Percentiles rank a stretch among this genome's conserved stretches.
Conservation (phyloP, 805 yeast genomes). For the Ogataea degrootiae region DNA sequence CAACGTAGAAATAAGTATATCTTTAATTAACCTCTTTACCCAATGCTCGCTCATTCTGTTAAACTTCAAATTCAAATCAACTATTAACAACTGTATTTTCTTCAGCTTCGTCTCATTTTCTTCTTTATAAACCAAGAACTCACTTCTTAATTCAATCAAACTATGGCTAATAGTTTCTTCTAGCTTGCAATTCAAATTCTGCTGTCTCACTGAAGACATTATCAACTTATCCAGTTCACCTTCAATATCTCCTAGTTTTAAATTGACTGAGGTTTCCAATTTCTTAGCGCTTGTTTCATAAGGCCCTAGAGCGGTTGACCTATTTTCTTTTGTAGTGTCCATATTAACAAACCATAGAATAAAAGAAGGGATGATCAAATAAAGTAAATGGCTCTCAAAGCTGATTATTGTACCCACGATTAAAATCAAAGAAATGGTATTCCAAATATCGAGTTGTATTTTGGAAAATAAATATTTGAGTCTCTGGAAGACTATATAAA, state of each 20-base stretch:
- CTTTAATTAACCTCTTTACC: slow-evolving; percentile 1
- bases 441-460: not conserved
- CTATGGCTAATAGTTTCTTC: slow-evolving; percentile 5
- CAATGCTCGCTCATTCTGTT: not conserved
- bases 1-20: too few relatives aligned
- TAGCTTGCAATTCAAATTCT: slow-evolving; percentile 2
- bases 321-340: not conserved
- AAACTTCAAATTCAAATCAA: too few relatives aligned
- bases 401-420: slow-evolving; percentile 10
- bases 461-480: not conserved
- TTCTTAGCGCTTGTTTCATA: too few relatives aligned
- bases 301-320: too few relatives aligned
- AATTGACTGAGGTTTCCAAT: not conserved
- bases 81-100: not conserved
- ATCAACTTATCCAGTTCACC: slow-evolving; percentile 9
- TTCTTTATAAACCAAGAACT: slow-evolving; percentile 3
- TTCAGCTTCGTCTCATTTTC: slow-evolving; percentile 9
- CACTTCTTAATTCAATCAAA: too few relatives aligned
- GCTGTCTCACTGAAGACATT: slow-evolving; percentile 7
- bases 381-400: slow-evolving; percentile 10
- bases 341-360: not conserved
- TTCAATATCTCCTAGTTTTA: slow-evolving; percentile 8
- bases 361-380: slow-evolving; percentile 8
- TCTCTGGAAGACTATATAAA: not conserved
- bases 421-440: slow-evolving; percentile 10